Base-by-base conservation (phyloP, 1,139 yeast genomes). In the Geotrichum phurueaensis region DNA sequence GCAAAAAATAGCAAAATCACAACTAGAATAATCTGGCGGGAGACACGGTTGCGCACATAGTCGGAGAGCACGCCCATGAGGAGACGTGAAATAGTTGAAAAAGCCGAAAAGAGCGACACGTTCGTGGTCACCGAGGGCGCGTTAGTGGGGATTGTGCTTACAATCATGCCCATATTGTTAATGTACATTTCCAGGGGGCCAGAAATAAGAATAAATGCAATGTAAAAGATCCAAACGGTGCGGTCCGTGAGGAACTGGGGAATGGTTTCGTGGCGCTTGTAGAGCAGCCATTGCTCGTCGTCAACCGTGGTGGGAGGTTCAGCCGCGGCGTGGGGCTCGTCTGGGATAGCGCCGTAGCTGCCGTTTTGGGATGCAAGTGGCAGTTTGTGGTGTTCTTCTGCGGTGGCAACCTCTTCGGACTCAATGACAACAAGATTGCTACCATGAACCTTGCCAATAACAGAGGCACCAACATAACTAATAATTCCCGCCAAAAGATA, bases 131-230 rank as follows among this genome's bases (percentile, higher is more conserved):
- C 71, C 13, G 71, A 64, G 1, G 77, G 73, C 1, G 64, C 67
- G 20, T 64, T 52, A 3, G 67, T 63, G 18, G 60, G 60, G 6
- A 72, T 66, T 3, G 78, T 67, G 54, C 66, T 68, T 20, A 71
- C 64, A 83, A 80, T 36, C 84, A 86, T 54, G 9, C 96, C 96
- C 78, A 94, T 80, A 69, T 91, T 89, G 62, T 91, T 89, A 66
- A 90, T 84, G 72, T 84, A 91, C 78, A 91, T 85, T 69, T 94
- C 98, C 64, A 90, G 76, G 0, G 97, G 96, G 0, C 98, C 99
- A 39, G 90, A 77, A 45, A 86, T 80, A 47, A 89, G 75, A 39
- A 91, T 78, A 63, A 91, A 80, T 9, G 92, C 82, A 2, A 80
- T 65, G 48, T 88, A 78, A 25, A 90, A 75, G 2, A 85, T 65